These are phyloP conservation scores for Curvularia sp. DNA, from an alignment of 2,329 filamentous ascomycete genomes.

Conservation along the genomic window DNA sequence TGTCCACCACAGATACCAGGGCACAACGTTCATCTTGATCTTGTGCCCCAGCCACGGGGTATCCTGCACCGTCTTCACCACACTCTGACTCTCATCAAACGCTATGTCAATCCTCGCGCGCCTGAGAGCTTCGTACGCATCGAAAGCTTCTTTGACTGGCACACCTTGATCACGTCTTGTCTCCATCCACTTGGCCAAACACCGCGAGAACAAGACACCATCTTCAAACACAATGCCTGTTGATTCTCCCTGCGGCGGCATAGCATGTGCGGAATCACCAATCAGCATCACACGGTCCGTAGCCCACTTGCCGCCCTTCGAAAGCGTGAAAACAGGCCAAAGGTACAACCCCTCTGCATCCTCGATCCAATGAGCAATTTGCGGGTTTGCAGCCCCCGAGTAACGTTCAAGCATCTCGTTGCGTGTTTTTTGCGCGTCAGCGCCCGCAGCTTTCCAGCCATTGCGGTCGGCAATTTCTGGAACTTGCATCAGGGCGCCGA, in stretches of 20 bases:
- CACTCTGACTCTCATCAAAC: slow-evolving; percentile 56
- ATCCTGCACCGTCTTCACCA: slow-evolving; percentile 55
- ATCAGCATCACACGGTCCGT: slow-evolving; percentile 55
- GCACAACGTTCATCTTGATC: slow-evolving; percentile 55
- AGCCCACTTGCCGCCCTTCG: slow-evolving; percentile 54
- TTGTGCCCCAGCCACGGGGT: slow-evolving; percentile 55
- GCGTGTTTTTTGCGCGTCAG: slow-evolving; percentile 53
- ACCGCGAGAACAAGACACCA: slow-evolving; percentile 57
- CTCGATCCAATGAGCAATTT: slow-evolving; percentile 51
- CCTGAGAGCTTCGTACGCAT: slow-evolving; percentile 57
- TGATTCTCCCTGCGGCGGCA: slow-evolving; percentile 60
- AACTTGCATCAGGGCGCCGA: slow-evolving; percentile 55
- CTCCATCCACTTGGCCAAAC: slow-evolving; percentile 53
- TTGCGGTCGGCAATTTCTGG: slow-evolving; percentile 53
- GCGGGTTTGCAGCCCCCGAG: slow-evolving; percentile 46
- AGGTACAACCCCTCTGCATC: slow-evolving; percentile 54
- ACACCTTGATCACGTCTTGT: slow-evolving; percentile 38
- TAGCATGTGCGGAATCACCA: slow-evolving; percentile 57
- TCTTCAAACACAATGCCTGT: slow-evolving; percentile 62
- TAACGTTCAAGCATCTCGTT: slow-evolving; percentile 53
- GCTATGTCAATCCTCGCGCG: slow-evolving; percentile 54
- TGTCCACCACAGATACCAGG: slow-evolving; percentile 58
- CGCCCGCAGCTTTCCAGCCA: slow-evolving; percentile 55
- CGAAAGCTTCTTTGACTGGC: slow-evolving; percentile 55
- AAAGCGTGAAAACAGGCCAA: slow-evolving; percentile 56